These are phyloP conservation scores for Coprinopsis marcescibilis DNA, from an alignment of 768 basidiomycete species.

Conservation along the genomic window DNA sequence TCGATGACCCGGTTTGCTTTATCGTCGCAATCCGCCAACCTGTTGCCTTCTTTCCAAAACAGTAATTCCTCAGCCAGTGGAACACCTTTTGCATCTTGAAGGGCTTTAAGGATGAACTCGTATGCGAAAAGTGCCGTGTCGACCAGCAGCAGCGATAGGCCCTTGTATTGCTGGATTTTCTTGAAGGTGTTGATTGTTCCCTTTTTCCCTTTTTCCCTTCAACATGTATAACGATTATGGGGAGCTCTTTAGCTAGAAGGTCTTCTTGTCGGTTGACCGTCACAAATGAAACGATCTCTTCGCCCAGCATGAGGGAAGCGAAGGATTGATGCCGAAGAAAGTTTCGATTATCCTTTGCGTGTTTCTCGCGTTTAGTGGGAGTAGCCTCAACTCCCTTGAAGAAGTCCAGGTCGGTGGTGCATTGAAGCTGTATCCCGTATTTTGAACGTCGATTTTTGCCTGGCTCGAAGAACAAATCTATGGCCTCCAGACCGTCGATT, in stretches of 20 bases:
- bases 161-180: constrained; percentile 28
- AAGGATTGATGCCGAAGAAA: constrained; percentile 50
- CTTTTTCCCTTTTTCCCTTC: constrained; percentile 33
- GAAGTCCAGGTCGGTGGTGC: constrained; percentile 30
- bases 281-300: constrained; percentile 45
- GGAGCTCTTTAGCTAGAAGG: constrained; percentile 39
- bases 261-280: constrained; percentile 50
- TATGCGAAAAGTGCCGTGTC: constrained; percentile 60
- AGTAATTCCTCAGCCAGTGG: constrained; percentile 48
- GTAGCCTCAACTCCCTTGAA: constrained; percentile 28
- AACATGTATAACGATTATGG: constrained; percentile 49
- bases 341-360: constrained; percentile 32
- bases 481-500: constrained; percentile 31
- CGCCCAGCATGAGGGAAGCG: constrained; percentile 45
- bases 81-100: constrained; percentile 41
- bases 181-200: constrained; percentile 34
- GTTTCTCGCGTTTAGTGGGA: constrained; percentile 30
- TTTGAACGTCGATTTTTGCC: constrained; percentile 21
- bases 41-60: constrained; percentile 38
- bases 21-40: constrained; percentile 4
- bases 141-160: constrained; percentile 47
- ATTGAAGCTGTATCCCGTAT: constrained; percentile 38
- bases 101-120: constrained; percentile 52
- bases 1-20: constrained; percentile 16
- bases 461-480: constrained; percentile 29